A percentile compares a stretch with the other conserved stretches of the same genome.
Conservation (phyloP, 2,329 filamentous ascomycete species). For the Ophiostoma perfectum region DNA sequence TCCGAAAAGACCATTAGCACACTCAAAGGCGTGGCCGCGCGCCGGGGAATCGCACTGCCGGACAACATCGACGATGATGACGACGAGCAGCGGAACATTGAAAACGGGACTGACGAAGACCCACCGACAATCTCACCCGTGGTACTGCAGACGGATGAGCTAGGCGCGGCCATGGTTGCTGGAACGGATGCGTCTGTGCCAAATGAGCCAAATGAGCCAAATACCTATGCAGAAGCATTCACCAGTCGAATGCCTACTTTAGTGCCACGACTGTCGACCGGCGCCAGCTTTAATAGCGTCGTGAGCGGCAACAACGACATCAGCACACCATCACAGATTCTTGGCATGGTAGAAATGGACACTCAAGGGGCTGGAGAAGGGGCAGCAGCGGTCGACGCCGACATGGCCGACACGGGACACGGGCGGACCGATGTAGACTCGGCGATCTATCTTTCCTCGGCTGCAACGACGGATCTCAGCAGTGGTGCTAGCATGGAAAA, state of each 20-base stretch:
- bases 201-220: neutral
- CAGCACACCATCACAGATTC: slow-evolving; percentile 15
- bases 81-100: neutral
- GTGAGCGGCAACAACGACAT: neutral
- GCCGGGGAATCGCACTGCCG: slow-evolving; percentile 14
- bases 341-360: slow-evolving; percentile 10
- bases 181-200: neutral
- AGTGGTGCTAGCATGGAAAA: neutral
- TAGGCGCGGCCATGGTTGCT: neutral
- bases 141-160: neutral
- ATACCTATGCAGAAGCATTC: too few species aligned
- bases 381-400: too few species aligned
- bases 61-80: slow-evolving; percentile 14
- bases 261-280: neutral
- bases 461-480: slow-evolving; percentile 10
- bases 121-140: neutral
- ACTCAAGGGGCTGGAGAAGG: too few species aligned
- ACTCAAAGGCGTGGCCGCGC: slow-evolving; percentile 13
- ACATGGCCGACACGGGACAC: neutral
- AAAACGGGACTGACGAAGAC: neutral
- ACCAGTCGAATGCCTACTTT: neutral
- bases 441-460: slow-evolving; percentile 18
- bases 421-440: slow-evolving; percentile 17
- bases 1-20: slow-evolving; percentile 11
- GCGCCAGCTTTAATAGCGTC: neutral